phyloP scores from a whole-genome alignment of 2,329 filamentous ascomycete species.

The Metarhizium sp. region DNA sequence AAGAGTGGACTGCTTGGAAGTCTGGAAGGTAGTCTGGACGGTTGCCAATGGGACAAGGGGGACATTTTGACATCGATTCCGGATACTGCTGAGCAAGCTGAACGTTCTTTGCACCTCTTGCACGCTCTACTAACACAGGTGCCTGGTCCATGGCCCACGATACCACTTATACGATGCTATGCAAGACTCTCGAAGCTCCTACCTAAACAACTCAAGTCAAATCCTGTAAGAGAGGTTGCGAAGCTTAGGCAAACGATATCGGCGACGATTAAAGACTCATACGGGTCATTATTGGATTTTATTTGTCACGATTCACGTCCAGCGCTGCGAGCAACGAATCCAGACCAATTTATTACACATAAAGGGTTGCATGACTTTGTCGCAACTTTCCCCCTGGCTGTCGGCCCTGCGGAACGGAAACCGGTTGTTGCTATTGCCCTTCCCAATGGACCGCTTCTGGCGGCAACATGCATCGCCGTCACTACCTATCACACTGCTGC shows the following conservation, averaged over 20 bases:
- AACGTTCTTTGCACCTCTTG: conserved; percentile 17
- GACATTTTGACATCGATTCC: conserved; percentile 15
- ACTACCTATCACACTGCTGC: conserved; percentile 41
- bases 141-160: conserved; percentile 18
- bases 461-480: conserved; percentile 37
- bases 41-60: conserved; percentile 8
- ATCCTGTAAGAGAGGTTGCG: conserved; percentile 7
- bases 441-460: conserved; percentile 44
- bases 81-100: conserved; percentile 9
- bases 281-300: conserved; percentile 30
- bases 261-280: conserved; percentile 19
- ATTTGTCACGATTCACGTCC: conserved; percentile 16
- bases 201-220: conserved; percentile 25
- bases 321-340: conserved; percentile 17
- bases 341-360: conserved; percentile 20
- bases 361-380: conserved; percentile 22
- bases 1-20: conserved; percentile 7
- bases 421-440: conserved; percentile 40
- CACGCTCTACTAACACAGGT: conserved; percentile 15
- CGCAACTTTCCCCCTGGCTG: conserved; percentile 21
- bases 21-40: not conserved
- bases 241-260: conserved; percentile 12
- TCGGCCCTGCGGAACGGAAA: conserved; percentile 15
- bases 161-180: conserved; percentile 23
- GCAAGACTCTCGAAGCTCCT: conserved; percentile 25